Percentiles rank a stretch among this genome's conserved stretches.
These are phyloP conservation scores for Boletus huronensis DNA, from an alignment of 768 basidiomycete species.

Conservation along the genomic window DNA sequence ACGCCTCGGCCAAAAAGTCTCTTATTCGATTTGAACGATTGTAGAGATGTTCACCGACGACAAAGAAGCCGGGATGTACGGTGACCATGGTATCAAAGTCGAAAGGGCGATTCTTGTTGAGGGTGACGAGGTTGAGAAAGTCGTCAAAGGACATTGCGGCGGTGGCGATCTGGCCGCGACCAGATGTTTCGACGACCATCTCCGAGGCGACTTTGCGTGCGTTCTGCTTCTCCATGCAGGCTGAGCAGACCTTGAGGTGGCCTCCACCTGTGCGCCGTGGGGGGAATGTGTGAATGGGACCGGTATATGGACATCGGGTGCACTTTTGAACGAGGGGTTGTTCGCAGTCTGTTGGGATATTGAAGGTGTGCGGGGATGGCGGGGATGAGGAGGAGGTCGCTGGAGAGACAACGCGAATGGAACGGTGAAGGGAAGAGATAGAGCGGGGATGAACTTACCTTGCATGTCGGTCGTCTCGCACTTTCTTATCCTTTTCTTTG, in stretches of 20 bases:
- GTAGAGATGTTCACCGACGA: slow-evolving; percentile 33
- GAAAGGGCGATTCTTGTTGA: slow-evolving; percentile 32
- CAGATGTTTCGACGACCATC: slow-evolving; percentile 26
- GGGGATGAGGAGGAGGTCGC: slow-evolving; percentile 23
- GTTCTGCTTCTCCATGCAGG: slow-evolving; percentile 35
- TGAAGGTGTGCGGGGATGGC: slow-evolving; percentile 21
- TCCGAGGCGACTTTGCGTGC: slow-evolving; percentile 33
- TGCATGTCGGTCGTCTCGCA: slow-evolving; percentile 20
- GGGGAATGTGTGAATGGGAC: slow-evolving; percentile 27
- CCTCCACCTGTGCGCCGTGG: slow-evolving; percentile 30
- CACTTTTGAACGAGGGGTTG: slow-evolving; percentile 27
- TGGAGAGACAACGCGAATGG: slow-evolving; percentile 1
- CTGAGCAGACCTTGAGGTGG: slow-evolving; percentile 32
- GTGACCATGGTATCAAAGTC: slow-evolving; percentile 37
- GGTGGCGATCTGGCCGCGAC: slow-evolving; percentile 34
- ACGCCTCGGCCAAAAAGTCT: slow-evolving; percentile 33
- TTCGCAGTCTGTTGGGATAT: slow-evolving; percentile 15
- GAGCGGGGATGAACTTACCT: slow-evolving; percentile 14
- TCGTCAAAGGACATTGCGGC: slow-evolving; percentile 34
- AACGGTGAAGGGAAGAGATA: background rate
- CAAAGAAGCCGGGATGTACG: slow-evolving; percentile 30
- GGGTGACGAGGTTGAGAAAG: slow-evolving; percentile 31
- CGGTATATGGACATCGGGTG: slow-evolving; percentile 31
- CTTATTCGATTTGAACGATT: slow-evolving; percentile 36
- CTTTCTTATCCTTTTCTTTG: slow-evolving; percentile 10